These are phyloP conservation scores for Pinus tabuliformis DNA, from an alignment of 75 land plant genomes.

Conservation along the genomic window DNA sequence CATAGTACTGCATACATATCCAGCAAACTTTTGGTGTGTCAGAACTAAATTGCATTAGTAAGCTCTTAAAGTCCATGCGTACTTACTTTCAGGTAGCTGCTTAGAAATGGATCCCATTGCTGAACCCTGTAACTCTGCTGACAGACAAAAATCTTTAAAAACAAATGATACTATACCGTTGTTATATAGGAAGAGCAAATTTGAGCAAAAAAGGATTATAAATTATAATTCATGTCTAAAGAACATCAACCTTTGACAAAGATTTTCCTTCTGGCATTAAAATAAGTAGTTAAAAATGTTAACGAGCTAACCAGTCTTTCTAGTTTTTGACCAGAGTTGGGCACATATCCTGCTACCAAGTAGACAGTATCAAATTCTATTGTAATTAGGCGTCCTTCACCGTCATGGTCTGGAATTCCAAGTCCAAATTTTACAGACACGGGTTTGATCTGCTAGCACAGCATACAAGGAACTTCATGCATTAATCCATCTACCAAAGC, in stretches of 20 bases:
- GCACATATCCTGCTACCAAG: constrained; percentile 70
- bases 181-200: not conserved
- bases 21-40: not conserved
- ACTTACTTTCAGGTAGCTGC: constrained; percentile 76
- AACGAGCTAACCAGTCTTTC: constrained; percentile 67
- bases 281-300: not conserved
- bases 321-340: constrained; percentile 90
- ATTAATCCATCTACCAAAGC: constrained; percentile 5
- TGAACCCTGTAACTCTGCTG: constrained; percentile 64
- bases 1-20: not conserved
- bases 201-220: not conserved
- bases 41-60: not conserved
- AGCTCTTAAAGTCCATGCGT: not conserved
- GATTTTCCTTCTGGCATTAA: not conserved
- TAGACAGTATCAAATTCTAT: constrained; percentile 77
- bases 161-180: not conserved
- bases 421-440: constrained; percentile 83
- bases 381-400: constrained; percentile 87
- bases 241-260: not conserved
- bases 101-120: constrained; percentile 85
- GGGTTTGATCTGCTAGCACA: constrained; percentile 72
- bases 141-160: not conserved
- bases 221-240: not conserved
- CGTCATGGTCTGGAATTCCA: constrained; percentile 81
- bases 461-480: constrained; percentile 4